These are phyloP conservation scores for Phtheirospermum japonicum DNA, from an alignment of 257 asterid species.

Conservation along the genomic window DNA sequence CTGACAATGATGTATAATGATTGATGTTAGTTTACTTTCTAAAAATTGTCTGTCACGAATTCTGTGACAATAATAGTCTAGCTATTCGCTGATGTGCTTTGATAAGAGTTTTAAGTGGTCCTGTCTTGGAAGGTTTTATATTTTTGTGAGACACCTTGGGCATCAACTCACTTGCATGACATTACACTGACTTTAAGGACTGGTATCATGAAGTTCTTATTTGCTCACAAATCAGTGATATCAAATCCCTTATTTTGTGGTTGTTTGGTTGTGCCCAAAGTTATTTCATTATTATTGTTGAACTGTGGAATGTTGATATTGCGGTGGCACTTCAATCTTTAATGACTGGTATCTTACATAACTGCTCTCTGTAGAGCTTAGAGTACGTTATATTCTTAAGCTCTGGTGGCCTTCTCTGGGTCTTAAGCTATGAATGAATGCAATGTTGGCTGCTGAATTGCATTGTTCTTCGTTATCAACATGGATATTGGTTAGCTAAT, in stretches of 20 bases:
- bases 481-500: constrained; percentile 5
- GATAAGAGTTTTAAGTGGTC: background rate
- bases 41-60: background rate
- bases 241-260: constrained; percentile 19
- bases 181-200: background rate
- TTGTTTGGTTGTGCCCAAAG: constrained; percentile 10
- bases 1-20: background rate
- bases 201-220: constrained; percentile 11
- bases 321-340: background rate
- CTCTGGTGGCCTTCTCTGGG: constrained; percentile 9
- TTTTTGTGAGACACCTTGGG: background rate
- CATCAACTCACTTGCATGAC: constrained; percentile 17
- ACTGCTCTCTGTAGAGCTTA: background rate
- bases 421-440: constrained; percentile 14
- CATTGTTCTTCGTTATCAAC: constrained; percentile 10
- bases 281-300: constrained; percentile 9
- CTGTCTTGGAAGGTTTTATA: background rate
- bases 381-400: constrained; percentile 5
- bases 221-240: constrained; percentile 6
- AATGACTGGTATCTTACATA: constrained; percentile 4
- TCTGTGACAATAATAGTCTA: constrained; percentile 7
- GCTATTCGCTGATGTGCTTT: background rate
- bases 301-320: constrained; percentile 8
- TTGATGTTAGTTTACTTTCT: constrained; percentile 16
- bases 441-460: constrained; percentile 13